Conservation (phyloP, 179 eudicot species). For the Beta corolliflora region DNA sequence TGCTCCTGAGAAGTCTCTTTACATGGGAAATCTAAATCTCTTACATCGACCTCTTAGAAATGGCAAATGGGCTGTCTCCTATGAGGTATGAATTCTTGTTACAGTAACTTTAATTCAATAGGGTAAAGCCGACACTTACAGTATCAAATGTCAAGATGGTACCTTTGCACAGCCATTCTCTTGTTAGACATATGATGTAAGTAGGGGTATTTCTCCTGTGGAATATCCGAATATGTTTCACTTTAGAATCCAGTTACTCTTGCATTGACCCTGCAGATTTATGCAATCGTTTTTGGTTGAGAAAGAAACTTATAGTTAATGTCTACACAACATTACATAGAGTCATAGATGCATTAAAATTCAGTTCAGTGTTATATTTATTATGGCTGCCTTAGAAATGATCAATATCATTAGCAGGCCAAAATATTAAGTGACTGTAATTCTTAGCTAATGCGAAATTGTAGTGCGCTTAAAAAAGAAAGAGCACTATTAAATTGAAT, state of each 20-base stretch:
- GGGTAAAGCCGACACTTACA: not conserved
- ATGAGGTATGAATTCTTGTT: conserved; percentile 54
- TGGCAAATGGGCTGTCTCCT: conserved; percentile 98
- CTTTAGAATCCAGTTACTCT: not conserved
- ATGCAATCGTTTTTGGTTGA: not conserved
- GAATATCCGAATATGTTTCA: not conserved
- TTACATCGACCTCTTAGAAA: conserved; percentile 85
- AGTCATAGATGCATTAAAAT: no score
- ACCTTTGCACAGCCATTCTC: not conserved
- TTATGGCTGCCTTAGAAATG: no score
- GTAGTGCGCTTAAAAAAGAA: no score
- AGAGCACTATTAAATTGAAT: no score
- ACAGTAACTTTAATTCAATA: not conserved
- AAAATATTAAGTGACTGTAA: no score
- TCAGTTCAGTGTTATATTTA: no score
- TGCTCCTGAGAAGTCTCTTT: conserved; percentile 59
- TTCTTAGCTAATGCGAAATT: no score
- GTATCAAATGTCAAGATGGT: not conserved
- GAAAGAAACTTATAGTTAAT: not conserved
- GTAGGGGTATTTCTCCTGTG: not conserved
- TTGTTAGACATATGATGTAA: not conserved
- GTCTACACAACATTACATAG: no score
- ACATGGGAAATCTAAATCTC: conserved; percentile 94
- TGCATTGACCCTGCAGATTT: not conserved
- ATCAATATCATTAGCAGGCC: no score